These are phyloP conservation scores for Polychytrium aggregatum DNA, from an alignment of 192 early-diverging fungal genomes.

Conservation along the genomic window DNA sequence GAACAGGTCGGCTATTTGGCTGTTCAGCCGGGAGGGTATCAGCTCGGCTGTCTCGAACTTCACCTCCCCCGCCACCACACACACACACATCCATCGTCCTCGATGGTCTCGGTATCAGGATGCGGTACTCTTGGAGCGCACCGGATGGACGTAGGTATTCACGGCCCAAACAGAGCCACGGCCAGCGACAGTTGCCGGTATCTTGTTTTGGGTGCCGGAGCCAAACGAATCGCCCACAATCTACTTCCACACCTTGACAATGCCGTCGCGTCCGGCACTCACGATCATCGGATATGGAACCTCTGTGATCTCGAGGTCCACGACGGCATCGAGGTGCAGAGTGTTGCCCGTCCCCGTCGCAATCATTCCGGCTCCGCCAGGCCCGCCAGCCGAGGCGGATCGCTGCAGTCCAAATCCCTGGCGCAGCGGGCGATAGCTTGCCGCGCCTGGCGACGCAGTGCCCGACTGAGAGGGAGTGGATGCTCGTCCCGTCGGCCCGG, in stretches of 20 bases:
- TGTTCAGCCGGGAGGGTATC: too few relatives aligned
- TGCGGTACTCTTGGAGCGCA: too few relatives aligned
- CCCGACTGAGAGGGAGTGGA: not conserved
- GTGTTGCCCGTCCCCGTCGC: slow-evolving; percentile 22
- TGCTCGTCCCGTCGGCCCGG: slow-evolving; percentile 9
- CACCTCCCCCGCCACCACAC: too few relatives aligned
- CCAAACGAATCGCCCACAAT: not conserved
- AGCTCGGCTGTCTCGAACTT: too few relatives aligned
- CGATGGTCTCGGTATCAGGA: too few relatives aligned
- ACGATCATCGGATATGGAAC: slow-evolving; percentile 68
- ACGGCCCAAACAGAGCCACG: too few relatives aligned
- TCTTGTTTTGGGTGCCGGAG: too few relatives aligned
- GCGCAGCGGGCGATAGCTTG: not conserved
- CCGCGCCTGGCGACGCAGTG: not conserved
- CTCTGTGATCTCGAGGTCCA: slow-evolving; percentile 53
- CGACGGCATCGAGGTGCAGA: slow-evolving; percentile 65
- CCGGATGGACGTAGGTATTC: too few relatives aligned
- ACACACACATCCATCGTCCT: too few relatives aligned
- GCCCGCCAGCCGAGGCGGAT: slow-evolving; percentile 4
- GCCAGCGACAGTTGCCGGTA: too few relatives aligned
- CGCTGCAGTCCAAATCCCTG: not conserved
- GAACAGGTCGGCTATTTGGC: too few relatives aligned
- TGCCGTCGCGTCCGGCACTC: slow-evolving; percentile 62
- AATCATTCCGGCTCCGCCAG: not conserved
- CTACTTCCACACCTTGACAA: slow-evolving; percentile 45